Evolutionary conservation across 2,329 filamentous ascomycete species (phyloP).

Genomic region (Aureobasidium melanogenum): DNA sequence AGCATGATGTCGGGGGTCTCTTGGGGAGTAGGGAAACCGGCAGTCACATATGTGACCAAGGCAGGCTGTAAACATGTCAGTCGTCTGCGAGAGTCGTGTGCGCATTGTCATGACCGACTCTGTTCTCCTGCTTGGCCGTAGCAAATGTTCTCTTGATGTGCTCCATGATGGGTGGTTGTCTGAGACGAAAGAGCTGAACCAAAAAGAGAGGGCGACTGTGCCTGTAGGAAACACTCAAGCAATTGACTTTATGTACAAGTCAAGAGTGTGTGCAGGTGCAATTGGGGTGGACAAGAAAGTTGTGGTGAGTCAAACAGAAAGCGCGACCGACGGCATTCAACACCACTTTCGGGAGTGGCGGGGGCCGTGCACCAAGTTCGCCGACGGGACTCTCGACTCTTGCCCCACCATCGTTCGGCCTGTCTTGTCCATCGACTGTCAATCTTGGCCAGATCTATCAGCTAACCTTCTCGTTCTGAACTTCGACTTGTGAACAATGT

Average conservation of each 20-base stretch:
- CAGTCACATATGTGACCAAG: conserved; percentile 92
- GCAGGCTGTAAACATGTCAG: conserved; percentile 51
- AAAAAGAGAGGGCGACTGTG: background rate
- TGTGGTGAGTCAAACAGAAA: conserved; percentile 9
- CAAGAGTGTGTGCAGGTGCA: background rate
- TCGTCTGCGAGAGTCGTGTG: background rate
- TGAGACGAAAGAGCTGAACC: background rate
- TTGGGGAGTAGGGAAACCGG: conserved; percentile 76
- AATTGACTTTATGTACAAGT: background rate
- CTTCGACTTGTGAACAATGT: background rate
- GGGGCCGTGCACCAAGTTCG: background rate
- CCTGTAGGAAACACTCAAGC: background rate
- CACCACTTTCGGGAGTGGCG: background rate
- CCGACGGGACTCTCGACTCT: background rate
- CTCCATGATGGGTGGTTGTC: conserved; percentile 30
- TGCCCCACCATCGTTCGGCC: conserved; percentile 1
- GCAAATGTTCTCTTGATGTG: conserved; percentile 42
- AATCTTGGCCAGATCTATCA: background rate
- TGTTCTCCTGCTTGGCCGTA: conserved; percentile 41
- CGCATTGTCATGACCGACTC: conserved; percentile 23
- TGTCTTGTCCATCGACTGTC: background rate
- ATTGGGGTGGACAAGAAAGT: background rate
- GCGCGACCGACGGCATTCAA: background rate
- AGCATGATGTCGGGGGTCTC: conserved; percentile 78
- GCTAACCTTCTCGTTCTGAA: background rate